A percentile compares a stretch with the other conserved stretches of the same genome.
Evolutionary conservation across 2,329 filamentous ascomycete species (phyloP).

Genomic region (Zelopaecilomyces penicillatus): DNA sequence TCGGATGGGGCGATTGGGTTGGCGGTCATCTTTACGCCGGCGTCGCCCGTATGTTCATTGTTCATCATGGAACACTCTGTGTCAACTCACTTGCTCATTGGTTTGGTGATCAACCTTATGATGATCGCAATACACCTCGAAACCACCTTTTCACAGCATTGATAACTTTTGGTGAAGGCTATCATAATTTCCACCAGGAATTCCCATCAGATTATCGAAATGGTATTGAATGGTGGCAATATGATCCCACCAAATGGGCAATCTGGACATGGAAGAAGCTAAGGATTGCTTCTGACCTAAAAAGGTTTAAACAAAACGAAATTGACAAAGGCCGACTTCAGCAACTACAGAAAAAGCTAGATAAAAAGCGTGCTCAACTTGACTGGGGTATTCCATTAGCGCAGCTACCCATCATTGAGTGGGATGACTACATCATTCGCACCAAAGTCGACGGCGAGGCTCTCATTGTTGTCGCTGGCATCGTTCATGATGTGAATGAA

Average conservation of each 20-base stretch:
- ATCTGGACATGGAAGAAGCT: not conserved
- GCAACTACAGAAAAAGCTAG: not conserved
- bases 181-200: not conserved
- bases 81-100: not conserved
- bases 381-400: not conserved
- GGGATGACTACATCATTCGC: not conserved
- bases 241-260: not conserved
- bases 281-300: not conserved
- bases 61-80: not conserved
- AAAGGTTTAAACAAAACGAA: not conserved
- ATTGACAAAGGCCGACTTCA: not conserved
- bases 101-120: not conserved
- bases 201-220: not conserved
- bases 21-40: not conserved
- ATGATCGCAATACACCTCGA: not conserved
- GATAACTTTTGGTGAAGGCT: not conserved
- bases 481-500: conserved; percentile 79
- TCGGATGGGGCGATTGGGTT: conserved; percentile 29
- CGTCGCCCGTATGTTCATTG: not conserved
- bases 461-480: conserved; percentile 32
- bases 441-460: not conserved
- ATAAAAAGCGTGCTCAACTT: not conserved
- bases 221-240: not conserved
- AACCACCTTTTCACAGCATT: not conserved
- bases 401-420: not conserved